Percentiles rank a stretch among this genome's conserved stretches.
phyloP scores from a whole-genome alignment of 1,139 yeast species.

The Pichia sp. region DNA sequence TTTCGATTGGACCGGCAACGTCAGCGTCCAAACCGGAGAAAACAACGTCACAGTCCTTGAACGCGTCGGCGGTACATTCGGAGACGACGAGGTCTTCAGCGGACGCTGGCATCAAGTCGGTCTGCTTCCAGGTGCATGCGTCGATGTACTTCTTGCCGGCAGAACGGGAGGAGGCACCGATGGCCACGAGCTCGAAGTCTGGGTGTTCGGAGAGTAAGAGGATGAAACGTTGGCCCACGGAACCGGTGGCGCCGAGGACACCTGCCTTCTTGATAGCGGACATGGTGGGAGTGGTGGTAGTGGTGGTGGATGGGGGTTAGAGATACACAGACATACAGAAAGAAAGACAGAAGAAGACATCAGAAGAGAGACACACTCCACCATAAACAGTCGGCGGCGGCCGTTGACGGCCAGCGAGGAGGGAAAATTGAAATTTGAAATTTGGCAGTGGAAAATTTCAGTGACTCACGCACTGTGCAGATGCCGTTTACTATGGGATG shows the following conservation, averaged over 20 bases:
- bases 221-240: conserved; percentile 97
- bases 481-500: too few relatives aligned
- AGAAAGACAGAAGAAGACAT: too few relatives aligned
- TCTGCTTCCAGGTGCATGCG: conserved; percentile 96
- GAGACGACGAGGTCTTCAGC: conserved; percentile 65
- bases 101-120: conserved; percentile 69
- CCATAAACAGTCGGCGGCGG: too few relatives aligned
- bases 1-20: conserved; percentile 90
- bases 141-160: conserved; percentile 86
- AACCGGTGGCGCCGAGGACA: conserved; percentile 96
- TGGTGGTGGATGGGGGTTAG: background rate
- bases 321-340: too few relatives aligned
- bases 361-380: too few relatives aligned
- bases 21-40: conserved; percentile 95
- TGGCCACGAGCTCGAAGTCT: conserved; percentile 75
- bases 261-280: conserved; percentile 55
- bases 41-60: conserved; percentile 89
- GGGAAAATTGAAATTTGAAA: too few relatives aligned
- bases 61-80: conserved; percentile 74
- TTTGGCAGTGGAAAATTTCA: background rate
- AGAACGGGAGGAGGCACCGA: conserved; percentile 93
- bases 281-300: too few relatives aligned
- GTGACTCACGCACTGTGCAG: background rate
- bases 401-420: too few relatives aligned
- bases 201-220: conserved; percentile 84